Evolutionary conservation across 371 early-diverging fungal genomes (phyloP), one percentile per base, ranked within the genome.

Genomic region (Mucor saturninus): DNA sequence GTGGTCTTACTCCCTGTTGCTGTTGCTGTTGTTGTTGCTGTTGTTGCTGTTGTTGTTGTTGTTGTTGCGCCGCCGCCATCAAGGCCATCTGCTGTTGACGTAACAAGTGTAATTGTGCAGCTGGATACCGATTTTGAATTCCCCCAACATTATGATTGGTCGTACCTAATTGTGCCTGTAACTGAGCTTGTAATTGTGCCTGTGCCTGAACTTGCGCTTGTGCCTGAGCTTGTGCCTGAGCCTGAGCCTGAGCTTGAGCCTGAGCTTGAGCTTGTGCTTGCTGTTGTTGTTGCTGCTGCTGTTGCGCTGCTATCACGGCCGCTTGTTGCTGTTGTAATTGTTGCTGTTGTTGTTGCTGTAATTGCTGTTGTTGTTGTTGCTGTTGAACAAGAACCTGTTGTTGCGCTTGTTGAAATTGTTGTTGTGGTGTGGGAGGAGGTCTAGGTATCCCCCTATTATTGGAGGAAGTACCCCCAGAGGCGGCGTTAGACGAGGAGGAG

Each of bases 51-150:
- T 57, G 63, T 10, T 68, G 68, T 2, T 59, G 60, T n/a, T 63
- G 66, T 9, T 64, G 64, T 1, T 54, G 56, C 53, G 75, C 76
- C 11, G 74, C 73, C 32, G 69, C 68, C 63, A 73, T 72, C 10
- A 75, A 56, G 14, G 66, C 72, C 68, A 79, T 65, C 37, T 77
- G 81, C 56, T 80, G 82, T 30, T 76, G 74, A 57, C 82, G 75
- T 11, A 76, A 56, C 49, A 80, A 69, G 11, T 79, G 80, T 43
- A 79, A 66, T 61, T 81, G 84, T 29, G 83, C 75, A 67, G 80
- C 63, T 63, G 83, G 75, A 72, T 68, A 76, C 74, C 80, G 59
- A 64, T 70, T 65, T 49, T 68, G 59, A 57, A 67, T 31, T 53
- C 65, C 21, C 21, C 21, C 21, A 21, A 21, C 21, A 21, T 21